phyloP scores from a whole-genome alignment of 1,284 basidiomycete genomes.

The Malassezia psittaci region DNA sequence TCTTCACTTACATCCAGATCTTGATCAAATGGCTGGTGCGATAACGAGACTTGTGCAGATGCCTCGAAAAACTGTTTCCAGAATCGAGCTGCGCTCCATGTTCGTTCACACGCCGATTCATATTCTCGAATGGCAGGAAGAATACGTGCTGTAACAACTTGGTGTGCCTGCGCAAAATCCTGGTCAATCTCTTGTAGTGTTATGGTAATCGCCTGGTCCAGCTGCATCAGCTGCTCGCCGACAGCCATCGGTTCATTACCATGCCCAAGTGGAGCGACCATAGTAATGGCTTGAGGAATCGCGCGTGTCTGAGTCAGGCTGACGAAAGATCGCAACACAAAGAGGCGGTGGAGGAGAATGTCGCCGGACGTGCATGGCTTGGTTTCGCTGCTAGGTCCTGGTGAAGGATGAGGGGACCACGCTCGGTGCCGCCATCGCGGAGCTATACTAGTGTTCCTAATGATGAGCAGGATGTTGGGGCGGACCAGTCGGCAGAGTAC shows the following conservation, averaged over 20 bases:
- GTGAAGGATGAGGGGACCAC: not conserved
- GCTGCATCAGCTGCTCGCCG: constrained; percentile 74
- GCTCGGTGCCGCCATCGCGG: not conserved
- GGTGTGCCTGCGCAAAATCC: constrained; percentile 79
- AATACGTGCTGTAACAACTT: constrained; percentile 68
- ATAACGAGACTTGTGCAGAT: constrained; percentile 70
- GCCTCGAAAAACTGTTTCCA: constrained; percentile 93
- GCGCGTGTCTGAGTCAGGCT: constrained; percentile 1
- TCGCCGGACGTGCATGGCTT: not conserved
- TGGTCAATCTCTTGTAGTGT: constrained; percentile 73
- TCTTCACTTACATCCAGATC: not conserved
- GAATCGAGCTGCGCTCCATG: constrained; percentile 80
- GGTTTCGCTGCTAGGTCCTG: not conserved
- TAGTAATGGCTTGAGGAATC: not conserved
- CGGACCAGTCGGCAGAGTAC: too few relatives aligned
- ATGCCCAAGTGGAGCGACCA: not conserved
- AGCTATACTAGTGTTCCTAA: not conserved
- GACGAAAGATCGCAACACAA: not conserved
- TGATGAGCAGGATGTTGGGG: too few relatives aligned
- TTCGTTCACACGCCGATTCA: constrained; percentile 71
- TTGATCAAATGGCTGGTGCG: constrained; percentile 19
- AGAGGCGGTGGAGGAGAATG: too few relatives aligned
- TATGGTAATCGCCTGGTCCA: constrained; percentile 86
- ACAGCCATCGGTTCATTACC: constrained; percentile 5
- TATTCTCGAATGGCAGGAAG: constrained; percentile 80